Conservation (phyloP, 2,329 filamentous ascomycete species). For the Ceratocystis destructans region DNA sequence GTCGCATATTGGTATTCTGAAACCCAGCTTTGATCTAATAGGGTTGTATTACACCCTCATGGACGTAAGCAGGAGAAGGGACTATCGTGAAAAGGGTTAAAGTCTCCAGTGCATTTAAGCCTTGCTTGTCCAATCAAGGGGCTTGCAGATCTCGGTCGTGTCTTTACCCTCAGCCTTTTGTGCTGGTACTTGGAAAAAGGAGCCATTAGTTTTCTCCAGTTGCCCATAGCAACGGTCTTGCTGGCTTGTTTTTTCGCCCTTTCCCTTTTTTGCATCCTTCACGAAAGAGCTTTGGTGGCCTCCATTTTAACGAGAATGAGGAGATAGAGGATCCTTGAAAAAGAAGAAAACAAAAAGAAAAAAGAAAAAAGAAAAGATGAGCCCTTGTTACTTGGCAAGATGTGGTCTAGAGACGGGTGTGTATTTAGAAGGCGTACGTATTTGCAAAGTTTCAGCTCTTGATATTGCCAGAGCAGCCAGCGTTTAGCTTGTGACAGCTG, state of each 20-base stretch:
- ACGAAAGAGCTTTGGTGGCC: conserved; percentile 3
- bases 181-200: not conserved
- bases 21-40: not conserved
- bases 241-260: not conserved
- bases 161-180: not conserved
- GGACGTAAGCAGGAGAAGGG: not conserved
- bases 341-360: not conserved
- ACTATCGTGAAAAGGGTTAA: not conserved
- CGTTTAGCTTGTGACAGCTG: not conserved
- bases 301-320: conserved; percentile 5
- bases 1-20: not conserved
- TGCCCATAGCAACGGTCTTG: not conserved
- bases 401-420: not conserved
- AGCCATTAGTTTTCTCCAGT: not conserved
- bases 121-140: conserved; percentile 1
- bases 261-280: conserved; percentile 3
- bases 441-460: too few species aligned
- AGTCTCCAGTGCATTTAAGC: not conserved
- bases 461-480: not conserved
- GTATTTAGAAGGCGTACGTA: not conserved
- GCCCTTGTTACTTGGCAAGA: not conserved
- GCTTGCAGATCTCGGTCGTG: not conserved
- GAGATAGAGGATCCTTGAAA: not conserved
- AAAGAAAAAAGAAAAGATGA: not conserved
- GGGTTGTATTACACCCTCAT: not conserved